Conservation (phyloP, 495 filamentous ascomycete species). For the Aspergillus heteromorphus region DNA sequence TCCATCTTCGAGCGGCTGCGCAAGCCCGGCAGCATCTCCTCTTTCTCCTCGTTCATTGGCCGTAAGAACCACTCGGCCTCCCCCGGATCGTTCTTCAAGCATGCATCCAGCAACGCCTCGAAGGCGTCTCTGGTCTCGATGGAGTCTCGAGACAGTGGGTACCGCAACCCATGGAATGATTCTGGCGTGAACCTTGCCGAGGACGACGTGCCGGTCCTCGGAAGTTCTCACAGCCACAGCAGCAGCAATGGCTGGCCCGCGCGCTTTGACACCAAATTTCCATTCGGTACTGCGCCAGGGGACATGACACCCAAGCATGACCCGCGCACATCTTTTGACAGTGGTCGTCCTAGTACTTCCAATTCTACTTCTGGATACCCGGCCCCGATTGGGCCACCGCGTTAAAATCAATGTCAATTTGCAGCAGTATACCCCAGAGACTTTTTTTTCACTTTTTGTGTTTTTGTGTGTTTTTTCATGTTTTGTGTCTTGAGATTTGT, state of each 20-base stretch:
- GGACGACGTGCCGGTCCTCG: conserved; percentile 66
- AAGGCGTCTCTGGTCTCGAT: conserved; percentile 91
- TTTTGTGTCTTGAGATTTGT: conserved; percentile 13
- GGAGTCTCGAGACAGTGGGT: conserved; percentile 85
- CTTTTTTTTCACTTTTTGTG: conserved; percentile 34
- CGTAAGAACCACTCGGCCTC: conserved; percentile 89
- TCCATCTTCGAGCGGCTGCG: conserved; percentile 84
- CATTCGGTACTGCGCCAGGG: conserved; percentile 64
- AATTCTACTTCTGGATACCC: conserved; percentile 95
- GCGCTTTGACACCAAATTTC: conserved; percentile 58
- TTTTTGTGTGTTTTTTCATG: conserved; percentile 23
- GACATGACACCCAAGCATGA: conserved; percentile 79
- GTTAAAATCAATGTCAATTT: conserved; percentile 63
- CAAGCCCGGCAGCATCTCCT: conserved; percentile 89
- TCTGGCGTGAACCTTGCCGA: conserved; percentile 88
- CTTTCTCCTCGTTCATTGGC: conserved; percentile 86
- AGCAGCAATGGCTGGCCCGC: conserved; percentile 60
- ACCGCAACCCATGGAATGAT: conserved; percentile 96
- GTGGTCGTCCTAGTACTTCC: conserved; percentile 86
- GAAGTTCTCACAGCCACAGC: conserved; percentile 51
- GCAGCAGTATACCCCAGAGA: conserved; percentile 56
- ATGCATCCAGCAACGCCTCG: conserved; percentile 87
- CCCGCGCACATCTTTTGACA: conserved; percentile 76
- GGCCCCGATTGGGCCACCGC: conserved; percentile 80
- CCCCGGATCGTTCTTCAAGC: conserved; percentile 80